These are phyloP conservation scores for Cardamine resedifolia DNA, from an alignment of 345 rosid species.

Conservation along the genomic window DNA sequence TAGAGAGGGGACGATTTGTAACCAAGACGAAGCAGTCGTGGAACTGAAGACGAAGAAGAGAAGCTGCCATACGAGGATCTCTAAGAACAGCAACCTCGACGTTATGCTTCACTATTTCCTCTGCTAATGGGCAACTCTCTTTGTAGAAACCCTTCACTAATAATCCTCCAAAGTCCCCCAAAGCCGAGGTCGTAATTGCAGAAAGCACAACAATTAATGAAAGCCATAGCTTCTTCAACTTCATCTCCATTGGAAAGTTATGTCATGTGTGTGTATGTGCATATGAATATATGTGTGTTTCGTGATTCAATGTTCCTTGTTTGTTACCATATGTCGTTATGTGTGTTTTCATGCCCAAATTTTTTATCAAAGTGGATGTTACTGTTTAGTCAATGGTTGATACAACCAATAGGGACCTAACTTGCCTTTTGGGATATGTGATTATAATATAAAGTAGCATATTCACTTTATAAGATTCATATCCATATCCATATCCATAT, in stretches of 20 bases:
- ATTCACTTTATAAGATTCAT: neutral
- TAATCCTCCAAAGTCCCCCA: conserved; percentile 37
- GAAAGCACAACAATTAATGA: conserved; percentile 24
- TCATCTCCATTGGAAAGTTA: conserved; percentile 35
- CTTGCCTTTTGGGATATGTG: neutral
- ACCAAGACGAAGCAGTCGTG: conserved; percentile 90
- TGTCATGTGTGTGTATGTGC: conserved; percentile 6
- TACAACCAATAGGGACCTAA: conserved; percentile 37
- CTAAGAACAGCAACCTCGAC: conserved; percentile 58
- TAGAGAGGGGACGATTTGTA: conserved; percentile 8
- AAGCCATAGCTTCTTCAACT: conserved; percentile 10
- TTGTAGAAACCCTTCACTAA: conserved; percentile 60
- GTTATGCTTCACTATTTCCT: conserved; percentile 57
- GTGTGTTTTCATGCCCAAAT: conserved; percentile 29
- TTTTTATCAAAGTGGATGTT: neutral
- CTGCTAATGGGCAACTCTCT: conserved; percentile 72
- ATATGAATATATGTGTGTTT: conserved; percentile 18
- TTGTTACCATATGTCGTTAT: conserved; percentile 31
- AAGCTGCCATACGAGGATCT: conserved; percentile 82
- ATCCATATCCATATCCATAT: neutral
- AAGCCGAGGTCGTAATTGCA: conserved; percentile 23
- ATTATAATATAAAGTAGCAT: neutral
- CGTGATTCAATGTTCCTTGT: neutral
- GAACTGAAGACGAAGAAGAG: conserved; percentile 78
- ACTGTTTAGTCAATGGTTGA: conserved; percentile 34